Conservation (phyloP, 495 filamentous ascomycete species). For the Hypoxylon cercidicola region DNA sequence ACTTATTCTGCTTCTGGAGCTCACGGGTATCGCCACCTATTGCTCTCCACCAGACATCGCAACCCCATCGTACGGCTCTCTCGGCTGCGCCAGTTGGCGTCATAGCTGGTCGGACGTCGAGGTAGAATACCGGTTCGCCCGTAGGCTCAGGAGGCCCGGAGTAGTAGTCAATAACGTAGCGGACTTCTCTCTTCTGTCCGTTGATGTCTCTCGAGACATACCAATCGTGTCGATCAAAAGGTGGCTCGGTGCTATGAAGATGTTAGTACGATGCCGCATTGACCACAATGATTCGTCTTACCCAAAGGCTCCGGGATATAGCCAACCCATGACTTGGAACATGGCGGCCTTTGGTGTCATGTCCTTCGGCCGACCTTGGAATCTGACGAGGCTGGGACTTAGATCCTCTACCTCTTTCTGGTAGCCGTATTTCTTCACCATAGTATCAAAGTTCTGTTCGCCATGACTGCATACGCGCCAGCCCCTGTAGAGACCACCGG, state of each 20-base stretch:
- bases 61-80: conserved; percentile 87
- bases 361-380: conserved; percentile 88
- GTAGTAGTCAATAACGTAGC: conserved; percentile 99
- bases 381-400: conserved; percentile 79
- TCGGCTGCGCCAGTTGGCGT: conserved; percentile 86
- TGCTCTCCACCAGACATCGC: conserved; percentile 92
- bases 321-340: conserved; percentile 76
- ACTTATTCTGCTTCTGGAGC: conserved; percentile 25
- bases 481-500: conserved; percentile 72
- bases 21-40: conserved; percentile 73
- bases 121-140: conserved; percentile 94
- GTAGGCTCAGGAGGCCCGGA: conserved; percentile 84
- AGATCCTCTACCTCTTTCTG: conserved; percentile 50
- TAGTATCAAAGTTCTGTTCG: conserved; percentile 63
- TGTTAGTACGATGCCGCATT: conserved; percentile 18
- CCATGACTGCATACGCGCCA: conserved; percentile 81
- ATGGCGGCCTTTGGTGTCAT: conserved; percentile 89
- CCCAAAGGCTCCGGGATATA: conserved; percentile 83
- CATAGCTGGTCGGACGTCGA: conserved; percentile 96
- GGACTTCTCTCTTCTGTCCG: conserved; percentile 74
- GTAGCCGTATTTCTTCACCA: conserved; percentile 48
- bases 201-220: conserved; percentile 77
- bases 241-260: conserved; percentile 71
- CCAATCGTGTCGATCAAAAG: conserved; percentile 99
- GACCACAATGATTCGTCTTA: conserved; percentile 51